These are phyloP conservation scores for Leccinum pallidistipes DNA, from an alignment of 1,284 basidiomycete genomes.

Conservation along the genomic window DNA sequence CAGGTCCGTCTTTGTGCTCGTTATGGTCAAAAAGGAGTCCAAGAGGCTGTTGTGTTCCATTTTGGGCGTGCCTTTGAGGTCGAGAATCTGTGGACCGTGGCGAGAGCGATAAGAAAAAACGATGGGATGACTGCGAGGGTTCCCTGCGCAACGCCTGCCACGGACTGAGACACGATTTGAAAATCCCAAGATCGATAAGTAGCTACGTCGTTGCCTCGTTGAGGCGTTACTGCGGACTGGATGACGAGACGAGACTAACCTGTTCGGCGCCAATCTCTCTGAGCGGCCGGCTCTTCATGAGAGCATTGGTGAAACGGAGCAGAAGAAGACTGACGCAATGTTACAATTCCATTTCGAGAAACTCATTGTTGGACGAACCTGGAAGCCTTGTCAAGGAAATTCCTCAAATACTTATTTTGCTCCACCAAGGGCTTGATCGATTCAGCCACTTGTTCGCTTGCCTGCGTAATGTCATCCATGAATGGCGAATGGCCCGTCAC, in stretches of 20 bases:
- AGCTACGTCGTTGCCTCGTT: slow-evolving; percentile 51
- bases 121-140: neutral
- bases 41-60: slow-evolving; percentile 85
- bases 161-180: slow-evolving; percentile 70
- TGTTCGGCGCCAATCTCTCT: slow-evolving; percentile 92
- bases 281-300: slow-evolving; percentile 87
- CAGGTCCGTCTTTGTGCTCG: slow-evolving; percentile 85
- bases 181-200: slow-evolving; percentile 85
- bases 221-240: slow-evolving; percentile 8
- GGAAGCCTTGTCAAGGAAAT: slow-evolving; percentile 89
- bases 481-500: slow-evolving; percentile 87
- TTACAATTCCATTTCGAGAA: neutral
- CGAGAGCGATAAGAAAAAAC: neutral
- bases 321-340: slow-evolving; percentile 63
- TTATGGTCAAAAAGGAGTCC: slow-evolving; percentile 89
- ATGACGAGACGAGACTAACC: slow-evolving; percentile 42
- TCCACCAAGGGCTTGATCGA: slow-evolving; percentile 75
- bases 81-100: slow-evolving; percentile 66
- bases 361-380: slow-evolving; percentile 50
- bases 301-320: slow-evolving; percentile 81
- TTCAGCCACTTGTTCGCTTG: slow-evolving; percentile 64
- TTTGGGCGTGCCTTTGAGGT: slow-evolving; percentile 91
- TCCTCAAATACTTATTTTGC: slow-evolving; percentile 90
- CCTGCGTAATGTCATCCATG: slow-evolving; percentile 69
- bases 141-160: neutral